A percentile compares a stretch with the other conserved stretches of the same genome.
phyloP scores from a whole-genome alignment of 1,284 basidiomycete species.

The Marasmius oreades region DNA sequence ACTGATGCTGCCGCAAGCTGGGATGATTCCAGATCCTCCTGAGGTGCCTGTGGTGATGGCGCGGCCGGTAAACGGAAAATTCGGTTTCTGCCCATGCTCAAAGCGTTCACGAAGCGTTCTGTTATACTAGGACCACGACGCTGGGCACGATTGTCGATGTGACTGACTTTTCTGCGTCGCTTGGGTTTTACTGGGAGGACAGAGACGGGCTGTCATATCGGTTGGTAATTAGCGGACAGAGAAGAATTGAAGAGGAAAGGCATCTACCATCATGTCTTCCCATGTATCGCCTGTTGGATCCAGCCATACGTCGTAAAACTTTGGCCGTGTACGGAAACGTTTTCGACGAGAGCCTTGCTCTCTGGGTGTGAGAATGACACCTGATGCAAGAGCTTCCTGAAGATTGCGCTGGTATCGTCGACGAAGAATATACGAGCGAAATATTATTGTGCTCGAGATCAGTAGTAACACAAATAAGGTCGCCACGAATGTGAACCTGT shows the following conservation, averaged over 20 bases:
- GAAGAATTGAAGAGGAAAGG: constrained; percentile 17
- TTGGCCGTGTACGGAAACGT: constrained; percentile 47
- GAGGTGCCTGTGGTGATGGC: not conserved
- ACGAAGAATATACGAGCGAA: constrained; percentile 60
- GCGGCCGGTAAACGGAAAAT: not conserved
- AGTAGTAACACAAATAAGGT: constrained; percentile 63
- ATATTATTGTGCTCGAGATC: constrained; percentile 60
- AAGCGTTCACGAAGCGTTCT: constrained; percentile 1
- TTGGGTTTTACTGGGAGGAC: constrained; percentile 32
- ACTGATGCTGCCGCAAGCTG: not conserved
- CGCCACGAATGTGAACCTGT: constrained; percentile 67
- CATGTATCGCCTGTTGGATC: constrained; percentile 35
- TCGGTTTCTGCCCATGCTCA: not conserved
- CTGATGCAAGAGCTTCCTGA: constrained; percentile 46
- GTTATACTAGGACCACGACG: constrained; percentile 10
- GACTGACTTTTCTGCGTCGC: constrained; percentile 23
- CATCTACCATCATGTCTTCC: constrained; percentile 50
- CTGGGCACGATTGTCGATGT: constrained; percentile 6
- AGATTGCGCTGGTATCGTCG: constrained; percentile 50
- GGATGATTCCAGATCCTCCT: not conserved
- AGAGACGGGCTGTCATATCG: constrained; percentile 28
- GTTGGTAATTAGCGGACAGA: constrained; percentile 5
- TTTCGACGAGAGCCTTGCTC: constrained; percentile 36
- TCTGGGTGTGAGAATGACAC: constrained; percentile 35
- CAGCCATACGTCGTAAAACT: constrained; percentile 51